These are phyloP conservation scores for Ramalina intermedia DNA, from an alignment of 495 filamentous ascomycete genomes.

Conservation along the genomic window DNA sequence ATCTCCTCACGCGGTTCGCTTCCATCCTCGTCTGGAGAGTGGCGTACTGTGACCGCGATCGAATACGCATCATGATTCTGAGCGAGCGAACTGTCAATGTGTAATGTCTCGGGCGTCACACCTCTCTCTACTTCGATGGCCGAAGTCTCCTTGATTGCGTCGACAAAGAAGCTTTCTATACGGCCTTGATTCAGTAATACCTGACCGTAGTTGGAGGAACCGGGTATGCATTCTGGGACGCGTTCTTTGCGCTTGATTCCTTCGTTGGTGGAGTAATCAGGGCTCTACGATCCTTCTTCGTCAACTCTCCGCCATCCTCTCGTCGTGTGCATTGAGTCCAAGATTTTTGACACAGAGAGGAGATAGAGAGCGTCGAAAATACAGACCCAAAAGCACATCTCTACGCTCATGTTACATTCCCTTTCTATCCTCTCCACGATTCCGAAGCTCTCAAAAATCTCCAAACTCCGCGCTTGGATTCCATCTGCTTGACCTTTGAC, in stretches of 20 bases:
- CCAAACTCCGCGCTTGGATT: constrained; percentile 40
- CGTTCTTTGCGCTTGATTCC: constrained; percentile 3
- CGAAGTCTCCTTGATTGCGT: constrained; percentile 8
- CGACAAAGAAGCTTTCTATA: constrained; percentile 36
- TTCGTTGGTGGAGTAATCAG: constrained; percentile 1
- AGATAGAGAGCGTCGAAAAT: too few relatives aligned
- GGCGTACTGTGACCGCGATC: too few relatives aligned
- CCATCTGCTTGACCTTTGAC: constrained; percentile 50
- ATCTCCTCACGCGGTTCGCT: too few relatives aligned
- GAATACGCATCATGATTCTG: too few relatives aligned
- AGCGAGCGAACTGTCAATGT: too few relatives aligned
- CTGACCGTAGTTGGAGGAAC: constrained; percentile 30
- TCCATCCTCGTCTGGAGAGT: too few relatives aligned
- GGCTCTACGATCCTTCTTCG: constrained; percentile 9
- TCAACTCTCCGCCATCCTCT: too few relatives aligned
- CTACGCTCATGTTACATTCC: constrained; percentile 32
- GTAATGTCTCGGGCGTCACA: constrained; percentile 25
- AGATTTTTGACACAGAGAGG: too few relatives aligned
- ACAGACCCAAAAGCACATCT: constrained; percentile 26
- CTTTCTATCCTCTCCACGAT: constrained; percentile 45
- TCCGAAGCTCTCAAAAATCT: constrained; percentile 54
- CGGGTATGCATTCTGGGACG: constrained; percentile 8
- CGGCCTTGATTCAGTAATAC: constrained; percentile 40
- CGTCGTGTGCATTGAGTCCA: too few relatives aligned
- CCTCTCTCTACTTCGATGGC: constrained; percentile 38